Percentiles rank a stretch among this genome's conserved stretches.
phyloP scores from a whole-genome alignment of 495 filamentous ascomycete species.

The Thozetella sp. region DNA sequence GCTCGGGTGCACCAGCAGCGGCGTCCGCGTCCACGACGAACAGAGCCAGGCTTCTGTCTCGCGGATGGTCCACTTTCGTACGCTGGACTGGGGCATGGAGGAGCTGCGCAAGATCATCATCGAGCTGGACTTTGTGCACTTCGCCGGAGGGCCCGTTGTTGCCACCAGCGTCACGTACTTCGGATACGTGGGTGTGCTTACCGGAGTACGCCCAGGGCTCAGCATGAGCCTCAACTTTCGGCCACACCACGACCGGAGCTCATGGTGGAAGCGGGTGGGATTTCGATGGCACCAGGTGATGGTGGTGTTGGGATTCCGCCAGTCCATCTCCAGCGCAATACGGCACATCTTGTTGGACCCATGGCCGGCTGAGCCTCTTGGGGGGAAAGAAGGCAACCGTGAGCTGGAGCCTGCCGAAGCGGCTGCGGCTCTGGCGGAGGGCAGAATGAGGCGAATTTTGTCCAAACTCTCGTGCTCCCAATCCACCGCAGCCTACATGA shows the following conservation, averaged over 20 bases:
- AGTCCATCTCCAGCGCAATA: conserved; percentile 56
- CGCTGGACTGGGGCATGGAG: conserved; percentile 71
- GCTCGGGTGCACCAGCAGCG: conserved; percentile 68
- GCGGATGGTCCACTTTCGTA: conserved; percentile 64
- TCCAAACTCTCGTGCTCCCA: conserved; percentile 29
- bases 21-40: conserved; percentile 17
- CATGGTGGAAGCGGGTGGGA: conserved; percentile 10
- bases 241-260: conserved; percentile 49
- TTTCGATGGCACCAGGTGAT: conserved; percentile 46
- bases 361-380: background rate
- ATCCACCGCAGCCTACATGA: conserved; percentile 61
- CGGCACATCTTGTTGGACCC: conserved; percentile 43
- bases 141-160: conserved; percentile 37
- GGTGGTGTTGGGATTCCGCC: conserved; percentile 58
- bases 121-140: conserved; percentile 55
- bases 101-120: conserved; percentile 56
- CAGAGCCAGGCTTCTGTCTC: background rate
- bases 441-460: conserved; percentile 22
- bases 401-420: background rate
- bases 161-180: conserved; percentile 64
- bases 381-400: background rate
- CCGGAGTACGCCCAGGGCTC: conserved; percentile 56
- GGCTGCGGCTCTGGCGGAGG: background rate
- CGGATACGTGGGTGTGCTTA: conserved; percentile 65
- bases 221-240: conserved; percentile 69